Conservation (phyloP, 106 monocot species). For the Posidonia australis region DNA sequence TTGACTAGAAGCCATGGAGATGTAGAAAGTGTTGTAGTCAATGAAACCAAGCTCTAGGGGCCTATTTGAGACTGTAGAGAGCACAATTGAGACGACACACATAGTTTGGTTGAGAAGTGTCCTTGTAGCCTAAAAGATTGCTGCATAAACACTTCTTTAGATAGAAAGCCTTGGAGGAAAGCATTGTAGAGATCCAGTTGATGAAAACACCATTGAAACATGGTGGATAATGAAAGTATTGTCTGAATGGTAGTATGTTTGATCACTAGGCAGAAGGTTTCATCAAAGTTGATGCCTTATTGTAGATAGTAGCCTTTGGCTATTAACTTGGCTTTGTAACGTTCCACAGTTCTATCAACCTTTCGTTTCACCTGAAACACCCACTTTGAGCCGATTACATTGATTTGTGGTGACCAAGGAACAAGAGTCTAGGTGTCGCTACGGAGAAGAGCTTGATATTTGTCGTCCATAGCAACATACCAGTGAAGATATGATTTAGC, state of each 20-base stretch:
- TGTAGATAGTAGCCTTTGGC: neutral
- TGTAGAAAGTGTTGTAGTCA: too few species aligned
- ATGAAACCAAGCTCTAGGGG: too few species aligned
- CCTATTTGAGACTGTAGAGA: too few species aligned
- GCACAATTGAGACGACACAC: too few species aligned
- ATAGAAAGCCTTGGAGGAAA: neutral
- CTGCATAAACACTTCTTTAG: neutral
- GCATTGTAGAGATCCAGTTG: slow-evolving; percentile 4
- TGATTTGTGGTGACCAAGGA: neutral
- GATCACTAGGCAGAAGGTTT: slow-evolving; percentile 3
- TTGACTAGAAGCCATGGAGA: too few species aligned
- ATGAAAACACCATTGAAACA: neutral
- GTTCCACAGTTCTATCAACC: neutral
- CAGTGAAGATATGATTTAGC: slow-evolving; percentile 2
- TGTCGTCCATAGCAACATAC: slow-evolving; percentile 4
- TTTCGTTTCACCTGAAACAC: neutral
- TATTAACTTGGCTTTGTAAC: slow-evolving; percentile 3
- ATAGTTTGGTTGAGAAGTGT: neutral
- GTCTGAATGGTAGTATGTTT: neutral
- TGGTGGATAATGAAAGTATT: neutral
- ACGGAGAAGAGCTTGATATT: neutral
- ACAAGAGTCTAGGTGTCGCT: slow-evolving; percentile 5
- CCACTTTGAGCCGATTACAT: slow-evolving; percentile 8
- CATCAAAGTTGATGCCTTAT: too few species aligned
- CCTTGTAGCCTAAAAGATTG: neutral